Evolutionary conservation across 1,284 basidiomycete genomes (phyloP), one percentile per base, ranked within the genome.

Genomic region (Apiotrichum gamsii): DNA sequence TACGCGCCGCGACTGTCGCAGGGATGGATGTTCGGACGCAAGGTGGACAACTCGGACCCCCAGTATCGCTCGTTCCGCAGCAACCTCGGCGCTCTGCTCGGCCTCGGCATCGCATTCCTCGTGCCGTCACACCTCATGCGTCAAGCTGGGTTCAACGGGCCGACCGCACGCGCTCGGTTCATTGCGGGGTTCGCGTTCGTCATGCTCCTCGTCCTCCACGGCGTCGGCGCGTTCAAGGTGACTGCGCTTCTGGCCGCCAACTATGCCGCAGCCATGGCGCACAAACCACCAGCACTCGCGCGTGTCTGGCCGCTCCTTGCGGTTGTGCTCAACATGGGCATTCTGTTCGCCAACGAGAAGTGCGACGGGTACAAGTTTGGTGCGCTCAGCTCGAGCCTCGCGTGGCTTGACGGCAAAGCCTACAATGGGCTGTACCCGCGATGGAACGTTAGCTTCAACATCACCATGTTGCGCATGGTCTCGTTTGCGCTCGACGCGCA

Each of bases 391-490:
- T 69, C 82, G 0, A 68, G 72, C 5, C 67, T 94, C 28, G 77
- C 72, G 5, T 67, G 65, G 15, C 59, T 85, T 64, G 90, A 96
- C 65, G 4, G 11, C 9, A 19, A 11, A 18, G 54, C 61, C 49
- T 38, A 57, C 35, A 46, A 38, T 71, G 74, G 94, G 76, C 39
- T 81, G 77, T 46, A 91, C 80, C 87, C 90, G 5, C 77, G 90
- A 25, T 98, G 95, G 94, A 82, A 96, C 62, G 80, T 97, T 64
- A 82, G 78, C 59, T 97, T 94, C 78, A 98, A 98, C 70, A 93
- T 98, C 59, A 93, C 90, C 2, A 95, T 95, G 87, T 78, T 98
- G 28, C 81, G 95, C 14, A 79, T 96, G 28, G 78, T 98, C 10
- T 95, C 90, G 0, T 98, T 90, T 74, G 85, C 82, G 47, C 81